These are phyloP conservation scores for Leccinum ochraceum DNA, from an alignment of 768 basidiomycete genomes.

Conservation along the genomic window DNA sequence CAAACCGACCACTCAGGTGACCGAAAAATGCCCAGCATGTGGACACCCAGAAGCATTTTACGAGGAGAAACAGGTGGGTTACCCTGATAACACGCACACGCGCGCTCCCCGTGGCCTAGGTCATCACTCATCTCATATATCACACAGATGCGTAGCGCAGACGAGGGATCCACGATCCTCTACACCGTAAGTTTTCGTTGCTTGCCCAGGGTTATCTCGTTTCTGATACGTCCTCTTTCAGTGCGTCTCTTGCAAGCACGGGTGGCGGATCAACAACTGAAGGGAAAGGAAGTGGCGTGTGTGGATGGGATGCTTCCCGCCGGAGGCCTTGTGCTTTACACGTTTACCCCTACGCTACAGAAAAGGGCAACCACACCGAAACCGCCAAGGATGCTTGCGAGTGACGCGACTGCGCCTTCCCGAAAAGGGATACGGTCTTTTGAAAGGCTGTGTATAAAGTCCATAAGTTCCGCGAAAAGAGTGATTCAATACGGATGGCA, in stretches of 20 bases:
- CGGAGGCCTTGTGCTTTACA: conserved; percentile 24
- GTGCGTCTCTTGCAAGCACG: conserved; percentile 77
- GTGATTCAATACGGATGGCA: conserved; percentile 18
- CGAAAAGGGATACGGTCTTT: conserved; percentile 65
- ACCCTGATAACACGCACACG: background rate
- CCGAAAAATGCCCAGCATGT: conserved; percentile 88
- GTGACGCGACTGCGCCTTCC: conserved; percentile 68
- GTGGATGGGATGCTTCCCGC: background rate
- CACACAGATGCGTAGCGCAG: conserved; percentile 77
- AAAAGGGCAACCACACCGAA: conserved; percentile 91
- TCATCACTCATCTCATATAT: background rate
- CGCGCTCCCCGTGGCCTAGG: background rate
- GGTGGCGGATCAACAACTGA: conserved; percentile 83
- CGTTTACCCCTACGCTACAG: conserved; percentile 34
- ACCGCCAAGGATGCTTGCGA: conserved; percentile 80
- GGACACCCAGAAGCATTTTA: conserved; percentile 85
- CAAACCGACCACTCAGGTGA: conserved; percentile 51
- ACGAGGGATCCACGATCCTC: conserved; percentile 93
- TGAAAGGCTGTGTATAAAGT: conserved; percentile 57
- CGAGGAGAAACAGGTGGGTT: conserved; percentile 79
- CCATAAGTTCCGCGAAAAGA: conserved; percentile 6
- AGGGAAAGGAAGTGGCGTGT: conserved; percentile 1
- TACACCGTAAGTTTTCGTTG: conserved; percentile 71
- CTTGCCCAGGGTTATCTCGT: background rate
- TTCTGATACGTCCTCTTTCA: conserved; percentile 32